A percentile compares a stretch with the other conserved stretches of the same genome.
Conservation (phyloP, 2,329 filamentous ascomycete species). For the Pyrenophora teres region DNA sequence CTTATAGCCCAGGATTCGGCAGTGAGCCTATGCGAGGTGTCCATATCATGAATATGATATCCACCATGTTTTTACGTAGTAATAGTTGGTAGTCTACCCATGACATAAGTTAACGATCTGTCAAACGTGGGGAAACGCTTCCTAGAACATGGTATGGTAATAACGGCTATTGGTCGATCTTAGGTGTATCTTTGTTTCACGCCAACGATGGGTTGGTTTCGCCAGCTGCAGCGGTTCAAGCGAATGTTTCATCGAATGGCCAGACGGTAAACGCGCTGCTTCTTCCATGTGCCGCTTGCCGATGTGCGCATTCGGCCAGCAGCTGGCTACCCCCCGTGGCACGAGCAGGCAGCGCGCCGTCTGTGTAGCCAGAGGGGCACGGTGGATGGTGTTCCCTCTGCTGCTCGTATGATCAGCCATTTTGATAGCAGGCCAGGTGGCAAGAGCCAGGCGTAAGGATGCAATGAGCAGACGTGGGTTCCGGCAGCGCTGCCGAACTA, state of each 20-base stretch:
- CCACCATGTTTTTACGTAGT: constrained; percentile 28
- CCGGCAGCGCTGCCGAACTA: constrained; percentile 36
- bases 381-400: constrained; percentile 2
- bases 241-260: constrained; percentile 32
- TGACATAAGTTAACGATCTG: constrained; percentile 23
- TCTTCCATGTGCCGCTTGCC: constrained; percentile 25
- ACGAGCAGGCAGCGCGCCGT: constrained; percentile 33
- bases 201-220: constrained; percentile 31
- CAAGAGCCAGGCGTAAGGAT: constrained; percentile 27
- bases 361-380: constrained; percentile 18
- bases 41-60: constrained; percentile 27
- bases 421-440: constrained; percentile 16
- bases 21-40: constrained; percentile 15
- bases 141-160: constrained; percentile 17
- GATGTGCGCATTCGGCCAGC: constrained; percentile 26
- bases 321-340: constrained; percentile 25
- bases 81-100: constrained; percentile 20
- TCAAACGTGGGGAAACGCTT: constrained; percentile 23
- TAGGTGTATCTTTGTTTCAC: constrained; percentile 32
- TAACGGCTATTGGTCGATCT: constrained; percentile 27
- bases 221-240: constrained; percentile 29
- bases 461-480: constrained; percentile 21
- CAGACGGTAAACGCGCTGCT: constrained; percentile 22
- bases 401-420: constrained; percentile 17
- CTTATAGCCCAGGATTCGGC: constrained; percentile 19